These are phyloP conservation scores for Obelidium mucronatum DNA, from an alignment of 192 early-diverging fungal species.

Conservation along the genomic window DNA sequence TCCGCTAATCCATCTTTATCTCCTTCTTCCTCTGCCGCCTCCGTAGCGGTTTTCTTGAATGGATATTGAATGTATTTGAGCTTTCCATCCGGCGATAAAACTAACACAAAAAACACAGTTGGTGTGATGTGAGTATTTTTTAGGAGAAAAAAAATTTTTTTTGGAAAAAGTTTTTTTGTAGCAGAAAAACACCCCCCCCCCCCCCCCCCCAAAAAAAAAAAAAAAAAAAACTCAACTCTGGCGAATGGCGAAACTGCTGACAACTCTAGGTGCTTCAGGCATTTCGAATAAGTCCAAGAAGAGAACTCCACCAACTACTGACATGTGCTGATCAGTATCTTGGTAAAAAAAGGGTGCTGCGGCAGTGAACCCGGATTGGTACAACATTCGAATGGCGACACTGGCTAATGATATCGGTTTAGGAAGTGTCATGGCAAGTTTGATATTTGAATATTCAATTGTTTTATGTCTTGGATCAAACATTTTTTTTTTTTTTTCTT, in stretches of 20 bases:
- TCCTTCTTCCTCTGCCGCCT: slow-evolving; percentile 48
- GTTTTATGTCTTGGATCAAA: slow-evolving; percentile 49
- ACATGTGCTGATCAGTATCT: slow-evolving; percentile 31
- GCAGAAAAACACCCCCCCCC: background rate
- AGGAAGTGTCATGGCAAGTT: slow-evolving; percentile 52
- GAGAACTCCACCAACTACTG: slow-evolving; percentile 53
- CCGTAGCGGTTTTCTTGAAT: slow-evolving; percentile 51
- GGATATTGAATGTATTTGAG: slow-evolving; percentile 54
- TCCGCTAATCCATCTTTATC: slow-evolving; percentile 32
- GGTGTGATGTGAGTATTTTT: background rate
- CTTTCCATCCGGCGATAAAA: slow-evolving; percentile 45
- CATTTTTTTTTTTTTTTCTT: background rate
- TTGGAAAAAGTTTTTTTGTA: too few relatives aligned
- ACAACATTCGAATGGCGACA: slow-evolving; percentile 58
- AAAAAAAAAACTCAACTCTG: slow-evolving; percentile 38
- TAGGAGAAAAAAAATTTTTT: slow-evolving; percentile 21
- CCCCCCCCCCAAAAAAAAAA: too few relatives aligned
- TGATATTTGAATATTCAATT: slow-evolving; percentile 54
- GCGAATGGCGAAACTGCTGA: slow-evolving; percentile 56
- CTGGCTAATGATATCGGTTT: slow-evolving; percentile 61
- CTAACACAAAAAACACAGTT: too few relatives aligned
- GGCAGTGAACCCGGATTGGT: slow-evolving; percentile 36
- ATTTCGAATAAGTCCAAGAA: slow-evolving; percentile 60
- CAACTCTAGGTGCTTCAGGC: slow-evolving; percentile 55
- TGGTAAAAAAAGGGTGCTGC: slow-evolving; percentile 42